Percentiles rank a stretch among this genome's conserved stretches.
These are phyloP conservation scores for Lolium multiflorum DNA, from an alignment of 176 grass and related monocot genomes.

Conservation along the genomic window DNA sequence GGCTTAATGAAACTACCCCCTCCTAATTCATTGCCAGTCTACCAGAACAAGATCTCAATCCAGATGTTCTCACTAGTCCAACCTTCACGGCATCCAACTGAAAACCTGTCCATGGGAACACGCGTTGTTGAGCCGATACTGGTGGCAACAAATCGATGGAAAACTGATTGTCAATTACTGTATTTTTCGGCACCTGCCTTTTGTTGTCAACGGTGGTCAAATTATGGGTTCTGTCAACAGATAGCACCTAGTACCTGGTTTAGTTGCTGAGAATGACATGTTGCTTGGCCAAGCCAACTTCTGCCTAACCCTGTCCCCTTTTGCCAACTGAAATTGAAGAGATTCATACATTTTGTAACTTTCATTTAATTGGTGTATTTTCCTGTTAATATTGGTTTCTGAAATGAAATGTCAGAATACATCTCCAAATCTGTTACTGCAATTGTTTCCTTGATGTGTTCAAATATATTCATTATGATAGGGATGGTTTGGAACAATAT, in stretches of 20 bases:
- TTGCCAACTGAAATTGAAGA: slow-evolving; percentile 35
- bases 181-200: not conserved
- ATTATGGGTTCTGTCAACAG: slow-evolving; percentile 39
- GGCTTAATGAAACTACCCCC: slow-evolving; percentile 28
- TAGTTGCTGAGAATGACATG: slow-evolving; percentile 44
- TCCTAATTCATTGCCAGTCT: slow-evolving; percentile 39
- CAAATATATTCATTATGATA: not conserved
- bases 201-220: slow-evolving; percentile 54
- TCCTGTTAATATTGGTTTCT: not conserved
- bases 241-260: slow-evolving; percentile 32
- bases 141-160: slow-evolving; percentile 9
- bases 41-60: slow-evolving; percentile 45
- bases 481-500: not conserved
- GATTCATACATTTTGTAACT: slow-evolving; percentile 9
- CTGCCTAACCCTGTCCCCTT: slow-evolving; percentile 51
- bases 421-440: not conserved
- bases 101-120: slow-evolving; percentile 33
- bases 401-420: no score
- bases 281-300: slow-evolving; percentile 47
- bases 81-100: slow-evolving; percentile 37
- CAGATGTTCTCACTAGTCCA: slow-evolving; percentile 43
- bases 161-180: not conserved
- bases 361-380: not conserved
- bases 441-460: not conserved
- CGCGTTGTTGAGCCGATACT: slow-evolving; percentile 41